Conservation (phyloP, 306 rosid genomes). For the Carpinus viminea region DNA sequence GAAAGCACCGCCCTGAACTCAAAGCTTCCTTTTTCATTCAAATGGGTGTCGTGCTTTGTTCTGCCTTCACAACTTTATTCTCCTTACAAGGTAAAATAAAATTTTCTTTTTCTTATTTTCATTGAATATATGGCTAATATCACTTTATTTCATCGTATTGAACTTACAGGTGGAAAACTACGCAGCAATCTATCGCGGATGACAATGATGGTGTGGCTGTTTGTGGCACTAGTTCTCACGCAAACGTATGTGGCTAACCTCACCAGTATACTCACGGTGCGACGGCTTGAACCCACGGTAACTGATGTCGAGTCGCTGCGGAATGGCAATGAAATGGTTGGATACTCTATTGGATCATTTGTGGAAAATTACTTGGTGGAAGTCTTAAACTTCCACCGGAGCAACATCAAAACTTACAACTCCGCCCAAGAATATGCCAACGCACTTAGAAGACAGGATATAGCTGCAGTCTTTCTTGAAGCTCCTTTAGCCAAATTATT, state of each 20-base stretch:
- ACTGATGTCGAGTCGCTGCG: conserved; percentile 29
- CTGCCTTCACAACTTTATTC: conserved; percentile 47
- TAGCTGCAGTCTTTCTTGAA: conserved; percentile 48
- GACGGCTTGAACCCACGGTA: conserved; percentile 43
- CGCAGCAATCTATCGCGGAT: conserved; percentile 46
- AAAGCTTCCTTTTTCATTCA: conserved; percentile 40
- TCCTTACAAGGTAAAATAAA: conserved; percentile 40
- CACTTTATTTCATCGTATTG: conserved; percentile 1
- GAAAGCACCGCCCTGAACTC: conserved; percentile 28
- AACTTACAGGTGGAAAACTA: conserved; percentile 32
- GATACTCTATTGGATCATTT: conserved; percentile 40
- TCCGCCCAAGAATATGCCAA: conserved; percentile 32
- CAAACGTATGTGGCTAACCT: conserved; percentile 54
- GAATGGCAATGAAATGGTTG: conserved; percentile 31
- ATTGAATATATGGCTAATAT: not conserved
- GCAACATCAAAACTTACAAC: conserved; percentile 26
- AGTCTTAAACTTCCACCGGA: conserved; percentile 7
- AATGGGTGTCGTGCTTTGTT: conserved; percentile 40
- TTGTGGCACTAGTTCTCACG: conserved; percentile 46
- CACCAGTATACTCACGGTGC: conserved; percentile 48
- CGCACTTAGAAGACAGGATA: conserved; percentile 40
- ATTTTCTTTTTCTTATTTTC: not conserved
- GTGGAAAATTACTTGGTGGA: conserved; percentile 30
- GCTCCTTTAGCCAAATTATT: conserved; percentile 43
- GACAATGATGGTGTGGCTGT: conserved; percentile 53